Conservation (phyloP, 371 early-diverging fungal species). For the Rhizomucor miehei region DNA sequence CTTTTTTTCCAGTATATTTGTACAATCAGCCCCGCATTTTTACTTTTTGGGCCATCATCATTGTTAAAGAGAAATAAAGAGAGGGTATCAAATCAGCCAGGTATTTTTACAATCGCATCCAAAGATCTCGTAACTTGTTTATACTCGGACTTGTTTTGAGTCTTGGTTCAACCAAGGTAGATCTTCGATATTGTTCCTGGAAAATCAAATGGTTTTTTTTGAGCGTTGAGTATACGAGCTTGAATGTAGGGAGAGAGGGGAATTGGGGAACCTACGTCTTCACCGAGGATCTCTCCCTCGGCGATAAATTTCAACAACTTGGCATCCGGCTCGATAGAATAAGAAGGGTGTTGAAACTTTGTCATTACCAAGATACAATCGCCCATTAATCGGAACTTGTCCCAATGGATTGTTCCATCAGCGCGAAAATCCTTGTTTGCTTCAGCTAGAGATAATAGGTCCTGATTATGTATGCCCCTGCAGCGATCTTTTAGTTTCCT, state of each 20-base stretch:
- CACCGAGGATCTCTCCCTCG: slow-evolving; percentile 19
- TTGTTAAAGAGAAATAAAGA: background rate
- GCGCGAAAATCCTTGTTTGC: slow-evolving; percentile 56
- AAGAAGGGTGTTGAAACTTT: slow-evolving; percentile 42
- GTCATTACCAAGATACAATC: slow-evolving; percentile 50
- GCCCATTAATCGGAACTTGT: slow-evolving; percentile 59
- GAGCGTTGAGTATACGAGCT: slow-evolving; percentile 1
- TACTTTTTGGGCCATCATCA: background rate
- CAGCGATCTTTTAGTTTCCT: background rate
- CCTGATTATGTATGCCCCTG: slow-evolving; percentile 58
- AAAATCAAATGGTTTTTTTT: too few relatives aligned
- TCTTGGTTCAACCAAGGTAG: slow-evolving; percentile 10
- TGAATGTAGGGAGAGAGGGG: background rate
- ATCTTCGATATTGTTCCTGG: slow-evolving; percentile 16
- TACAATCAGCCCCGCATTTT: background rate
- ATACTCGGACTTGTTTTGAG: slow-evolving; percentile 10
- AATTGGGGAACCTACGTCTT: slow-evolving; percentile 17
- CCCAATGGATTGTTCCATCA: slow-evolving; percentile 61
- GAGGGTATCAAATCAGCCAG: background rate
- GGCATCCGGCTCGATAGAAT: slow-evolving; percentile 21
- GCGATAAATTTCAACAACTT: slow-evolving; percentile 17
- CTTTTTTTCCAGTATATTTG: background rate
- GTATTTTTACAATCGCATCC: slow-evolving; percentile 4
- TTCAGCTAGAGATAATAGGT: slow-evolving; percentile 54
- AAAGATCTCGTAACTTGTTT: slow-evolving; percentile 10